These are phyloP conservation scores for Euphrasia confusa DNA, from an alignment of 257 asterid species.

Conservation along the genomic window DNA sequence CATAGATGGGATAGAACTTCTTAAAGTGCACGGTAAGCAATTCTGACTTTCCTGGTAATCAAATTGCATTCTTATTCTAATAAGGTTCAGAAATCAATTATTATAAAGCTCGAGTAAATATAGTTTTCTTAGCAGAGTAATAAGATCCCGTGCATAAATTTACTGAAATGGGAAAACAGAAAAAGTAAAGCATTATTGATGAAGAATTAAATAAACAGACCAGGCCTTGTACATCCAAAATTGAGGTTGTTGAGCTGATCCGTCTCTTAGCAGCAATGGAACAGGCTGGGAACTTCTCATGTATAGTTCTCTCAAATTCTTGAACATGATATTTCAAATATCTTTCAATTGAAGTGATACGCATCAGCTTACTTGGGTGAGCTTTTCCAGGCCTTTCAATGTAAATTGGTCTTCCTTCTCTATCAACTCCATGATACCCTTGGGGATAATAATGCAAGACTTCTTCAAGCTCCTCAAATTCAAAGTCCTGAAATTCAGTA, in stretches of 20 bases:
- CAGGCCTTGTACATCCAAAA: constrained; percentile 95
- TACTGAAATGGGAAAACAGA: constrained; percentile 5
- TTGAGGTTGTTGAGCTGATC: constrained; percentile 76
- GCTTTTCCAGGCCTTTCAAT: constrained; percentile 95
- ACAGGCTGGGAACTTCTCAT: constrained; percentile 90
- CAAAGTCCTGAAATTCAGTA: constrained; percentile 60
- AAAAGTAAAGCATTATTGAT: constrained; percentile 18
- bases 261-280: constrained; percentile 81
- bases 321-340: constrained; percentile 87
- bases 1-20: constrained; percentile 18
- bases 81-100: constrained; percentile 1
- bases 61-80: not conserved
- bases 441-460: constrained; percentile 90
- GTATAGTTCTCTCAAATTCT: constrained; percentile 83
- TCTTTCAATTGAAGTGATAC: constrained; percentile 71
- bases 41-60: constrained; percentile 1
- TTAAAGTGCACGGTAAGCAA: constrained; percentile 1
- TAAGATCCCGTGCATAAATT: constrained; percentile 11
- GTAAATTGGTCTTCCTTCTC: constrained; percentile 94
- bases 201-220: constrained; percentile 41
- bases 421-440: constrained; percentile 98
- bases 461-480: constrained; percentile 77
- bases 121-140: constrained; percentile 17
- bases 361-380: constrained; percentile 72
- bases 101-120: constrained; percentile 7